A percentile compares a stretch with the other conserved stretches of the same genome.
phyloP scores from a whole-genome alignment of 352 stramenopile species.

The Pythium chondricola region DNA sequence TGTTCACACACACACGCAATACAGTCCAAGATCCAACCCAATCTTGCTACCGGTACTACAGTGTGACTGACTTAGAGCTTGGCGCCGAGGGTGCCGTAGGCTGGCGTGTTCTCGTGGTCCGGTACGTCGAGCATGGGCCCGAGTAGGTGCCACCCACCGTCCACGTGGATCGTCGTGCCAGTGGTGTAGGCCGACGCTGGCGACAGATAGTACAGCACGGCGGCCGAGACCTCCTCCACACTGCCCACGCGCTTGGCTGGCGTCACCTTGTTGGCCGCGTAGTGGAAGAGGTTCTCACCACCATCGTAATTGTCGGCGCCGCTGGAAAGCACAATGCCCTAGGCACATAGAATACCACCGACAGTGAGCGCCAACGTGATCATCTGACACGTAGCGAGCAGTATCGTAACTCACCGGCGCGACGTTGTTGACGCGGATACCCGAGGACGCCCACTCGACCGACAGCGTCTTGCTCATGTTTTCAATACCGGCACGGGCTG shows the following conservation, averaged over 20 bases:
- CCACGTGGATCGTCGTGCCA: conserved; percentile 68
- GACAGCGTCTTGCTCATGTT: conserved; percentile 93
- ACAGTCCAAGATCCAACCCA: too few relatives aligned
- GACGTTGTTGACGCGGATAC: conserved; percentile 93
- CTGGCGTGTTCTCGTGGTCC: conserved; percentile 54
- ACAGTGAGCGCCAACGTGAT: neutral
- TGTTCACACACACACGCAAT: neutral
- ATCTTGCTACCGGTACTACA: too few relatives aligned
- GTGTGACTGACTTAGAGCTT: conserved; percentile 45
- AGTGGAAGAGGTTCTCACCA: conserved; percentile 80
- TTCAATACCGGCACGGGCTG: conserved; percentile 88
- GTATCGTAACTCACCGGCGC: conserved; percentile 46
- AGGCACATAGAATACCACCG: neutral
- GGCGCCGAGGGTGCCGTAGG: conserved; percentile 49
- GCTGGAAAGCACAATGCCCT: conserved; percentile 77
- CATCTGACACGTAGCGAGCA: too few relatives aligned
- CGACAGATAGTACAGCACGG: conserved; percentile 80
- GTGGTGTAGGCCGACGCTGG: conserved; percentile 84
- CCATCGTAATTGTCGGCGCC: conserved; percentile 88
- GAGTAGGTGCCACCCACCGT: conserved; percentile 61
- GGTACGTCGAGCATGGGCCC: conserved; percentile 56
- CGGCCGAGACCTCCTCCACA: conserved; percentile 80
- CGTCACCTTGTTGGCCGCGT: conserved; percentile 72
- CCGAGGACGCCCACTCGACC: conserved; percentile 90
- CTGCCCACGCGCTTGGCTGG: conserved; percentile 84